phyloP scores from a whole-genome alignment of 2,329 filamentous ascomycete species.

The Colletotrichum orchidophilum region DNA sequence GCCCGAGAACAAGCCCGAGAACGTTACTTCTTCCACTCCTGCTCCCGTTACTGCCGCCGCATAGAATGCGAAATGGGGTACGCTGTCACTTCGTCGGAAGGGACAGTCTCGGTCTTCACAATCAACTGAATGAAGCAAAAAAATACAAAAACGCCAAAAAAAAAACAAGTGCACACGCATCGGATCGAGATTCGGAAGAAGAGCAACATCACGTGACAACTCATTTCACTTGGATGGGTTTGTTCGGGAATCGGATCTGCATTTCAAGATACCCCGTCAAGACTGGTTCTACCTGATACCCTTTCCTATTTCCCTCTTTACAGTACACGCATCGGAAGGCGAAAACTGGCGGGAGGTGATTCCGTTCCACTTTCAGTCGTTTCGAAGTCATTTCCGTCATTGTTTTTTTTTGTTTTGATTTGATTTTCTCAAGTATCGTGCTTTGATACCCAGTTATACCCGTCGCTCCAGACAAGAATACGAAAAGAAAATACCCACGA shows the following conservation, averaged over 20 bases:
- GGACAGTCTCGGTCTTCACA: conserved; percentile 11
- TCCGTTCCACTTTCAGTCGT: conserved; percentile 31
- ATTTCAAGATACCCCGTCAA: conserved; percentile 68
- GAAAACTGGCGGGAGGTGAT: conserved; percentile 28
- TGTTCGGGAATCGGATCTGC: conserved; percentile 63
- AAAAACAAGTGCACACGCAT: conserved; percentile 24
- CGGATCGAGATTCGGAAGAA: conserved; percentile 30
- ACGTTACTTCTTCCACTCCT: conserved; percentile 52
- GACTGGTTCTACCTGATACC: conserved; percentile 53
- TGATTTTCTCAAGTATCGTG: conserved; percentile 36
- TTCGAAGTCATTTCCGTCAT: conserved; percentile 36
- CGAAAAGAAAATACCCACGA: conserved; percentile 37
- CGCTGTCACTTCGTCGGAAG: conserved; percentile 7
- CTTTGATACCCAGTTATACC: conserved; percentile 51
- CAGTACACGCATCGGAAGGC: conserved; percentile 35
- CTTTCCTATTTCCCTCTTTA: conserved; percentile 38
- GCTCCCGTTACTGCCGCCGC: conserved; percentile 60
- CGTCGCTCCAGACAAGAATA: conserved; percentile 36
- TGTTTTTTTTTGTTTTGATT: conserved; percentile 34
- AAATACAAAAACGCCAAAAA: background rate
- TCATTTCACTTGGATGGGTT: conserved; percentile 36
- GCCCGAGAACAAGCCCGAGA: conserved; percentile 53
- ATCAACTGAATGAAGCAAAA: conserved; percentile 14
- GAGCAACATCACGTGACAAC: conserved; percentile 31
- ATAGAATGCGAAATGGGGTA: conserved; percentile 46